Evolutionary conservation across 2,329 filamentous ascomycete species (phyloP), one percentile per base, ranked within the genome.

Genomic region (Diaporthe ilicicola): DNA sequence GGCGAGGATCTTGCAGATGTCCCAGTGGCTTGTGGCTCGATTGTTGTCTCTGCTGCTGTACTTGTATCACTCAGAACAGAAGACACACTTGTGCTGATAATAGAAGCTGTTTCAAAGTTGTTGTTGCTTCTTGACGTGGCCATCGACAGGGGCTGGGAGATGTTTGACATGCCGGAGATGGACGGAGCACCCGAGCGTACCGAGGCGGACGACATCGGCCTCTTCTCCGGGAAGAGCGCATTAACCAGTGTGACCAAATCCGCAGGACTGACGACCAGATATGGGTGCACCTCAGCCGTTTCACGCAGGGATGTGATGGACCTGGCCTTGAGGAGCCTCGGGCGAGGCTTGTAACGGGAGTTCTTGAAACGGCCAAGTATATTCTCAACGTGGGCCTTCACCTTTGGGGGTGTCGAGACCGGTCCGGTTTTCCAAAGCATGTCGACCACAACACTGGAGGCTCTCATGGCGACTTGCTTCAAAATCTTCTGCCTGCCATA

Each of bases 401-500:
- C 89, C 75, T 90, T 85, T 1, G 88, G 84, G 7, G 91, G 87
- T 3, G 91, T 88, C 4, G 90, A 89, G 17, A 89, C 87, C 13
- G 89, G 88, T 76, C 92, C 88, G 76, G 84, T 89, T 76, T 87
- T 94, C 90, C 91, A 91, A 70, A 89, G 87, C 82, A 94, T 91
- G 76, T 95, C 93, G 72, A 93, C 90, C 15, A 95, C 93, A 74
- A 93, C 88, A 76, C 93, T 91, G 78, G 95, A 92, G 62, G 93
- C 92, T 73, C 92, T 90, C 79, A 93, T 90, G 69, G 93, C 94
- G 70, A 98, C 92, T 78, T 95, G 92, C 76, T 91, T 91, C 69
- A 93, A 83, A 70, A 93, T 92, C 80, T 91, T 95, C 77, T 97
- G 93, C 53, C 96, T 90, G 51, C 94, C 94, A 81, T 95, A 94